phyloP scores from a whole-genome alignment of 352 stramenopile species.

The Achlya hypogyna region DNA sequence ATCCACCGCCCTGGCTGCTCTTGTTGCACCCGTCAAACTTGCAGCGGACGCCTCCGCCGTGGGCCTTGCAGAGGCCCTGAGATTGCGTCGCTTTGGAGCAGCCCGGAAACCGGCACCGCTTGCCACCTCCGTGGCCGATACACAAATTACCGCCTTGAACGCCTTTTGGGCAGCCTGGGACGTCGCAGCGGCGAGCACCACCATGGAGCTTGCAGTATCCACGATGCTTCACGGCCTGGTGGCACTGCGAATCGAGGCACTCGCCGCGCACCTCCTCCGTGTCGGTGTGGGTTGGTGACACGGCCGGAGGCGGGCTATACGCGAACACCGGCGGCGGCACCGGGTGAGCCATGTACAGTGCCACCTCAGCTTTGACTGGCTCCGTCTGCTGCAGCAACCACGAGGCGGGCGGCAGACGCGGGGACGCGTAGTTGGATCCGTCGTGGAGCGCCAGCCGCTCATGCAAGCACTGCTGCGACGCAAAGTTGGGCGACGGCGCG shows the following conservation, averaged over 20 bases:
- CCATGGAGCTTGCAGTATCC: conserved; percentile 21
- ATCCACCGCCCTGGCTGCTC: conserved; percentile 21
- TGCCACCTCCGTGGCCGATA: conserved; percentile 19
- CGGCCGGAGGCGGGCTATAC: neutral
- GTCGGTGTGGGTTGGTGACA: neutral
- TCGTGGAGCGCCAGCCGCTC: neutral
- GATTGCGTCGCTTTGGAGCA: conserved; percentile 20
- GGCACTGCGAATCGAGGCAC: conserved; percentile 17
- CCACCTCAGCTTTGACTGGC: neutral
- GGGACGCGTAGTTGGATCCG: neutral
- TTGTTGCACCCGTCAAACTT: conserved; percentile 21
- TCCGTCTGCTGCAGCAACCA: neutral
- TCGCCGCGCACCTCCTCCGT: neutral
- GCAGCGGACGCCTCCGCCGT: conserved; percentile 19
- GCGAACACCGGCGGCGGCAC: neutral
- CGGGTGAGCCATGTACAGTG: neutral
- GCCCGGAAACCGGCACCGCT: conserved; percentile 17
- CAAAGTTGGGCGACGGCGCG: neutral
- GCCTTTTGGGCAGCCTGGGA: conserved; percentile 13
- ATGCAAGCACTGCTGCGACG: neutral
- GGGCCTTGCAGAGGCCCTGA: conserved; percentile 19
- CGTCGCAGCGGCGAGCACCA: neutral
- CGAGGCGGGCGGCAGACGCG: neutral
- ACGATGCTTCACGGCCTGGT: conserved; percentile 24
- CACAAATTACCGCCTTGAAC: conserved; percentile 20